Conservation (phyloP, 768 basidiomycete species). For the Epithele typhae region DNA sequence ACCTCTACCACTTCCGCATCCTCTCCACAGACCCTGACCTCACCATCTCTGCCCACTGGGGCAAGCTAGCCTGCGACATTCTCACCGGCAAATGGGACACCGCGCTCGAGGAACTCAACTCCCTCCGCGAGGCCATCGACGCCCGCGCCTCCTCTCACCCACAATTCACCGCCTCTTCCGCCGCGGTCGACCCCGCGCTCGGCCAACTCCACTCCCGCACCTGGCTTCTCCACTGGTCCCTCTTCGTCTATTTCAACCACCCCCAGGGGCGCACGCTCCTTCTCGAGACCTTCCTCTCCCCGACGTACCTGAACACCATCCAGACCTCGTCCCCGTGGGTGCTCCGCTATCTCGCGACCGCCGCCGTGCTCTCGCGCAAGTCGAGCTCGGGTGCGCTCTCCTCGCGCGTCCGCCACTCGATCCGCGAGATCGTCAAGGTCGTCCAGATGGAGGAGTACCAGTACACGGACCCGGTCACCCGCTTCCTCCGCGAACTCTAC, state of each 20-base stretch:
- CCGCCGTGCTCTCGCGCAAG: slow-evolving; percentile 89
- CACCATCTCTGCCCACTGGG: slow-evolving; percentile 97
- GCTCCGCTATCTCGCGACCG: slow-evolving; percentile 88
- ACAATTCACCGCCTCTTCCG: slow-evolving; percentile 27
- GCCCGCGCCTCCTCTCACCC: slow-evolving; percentile 55
- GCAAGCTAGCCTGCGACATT: slow-evolving; percentile 95
- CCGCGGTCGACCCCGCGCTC: slow-evolving; percentile 57
- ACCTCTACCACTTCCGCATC: slow-evolving; percentile 97
- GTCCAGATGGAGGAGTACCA: slow-evolving; percentile 96
- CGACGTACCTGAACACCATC: slow-evolving; percentile 97
- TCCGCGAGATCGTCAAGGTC: slow-evolving; percentile 89
- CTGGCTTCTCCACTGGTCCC: slow-evolving; percentile 96
- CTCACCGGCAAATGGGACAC: slow-evolving; percentile 92
- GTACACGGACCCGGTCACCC: slow-evolving; percentile 89
- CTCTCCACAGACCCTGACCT: slow-evolving; percentile 91
- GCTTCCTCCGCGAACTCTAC: slow-evolving; percentile 91
- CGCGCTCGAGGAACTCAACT: slow-evolving; percentile 93
- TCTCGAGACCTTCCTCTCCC: slow-evolving; percentile 94
- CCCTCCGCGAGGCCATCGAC: slow-evolving; percentile 90
- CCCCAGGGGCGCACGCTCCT: slow-evolving; percentile 85
- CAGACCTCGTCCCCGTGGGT: slow-evolving; percentile 95
- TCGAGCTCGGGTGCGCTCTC: slow-evolving; percentile 54
- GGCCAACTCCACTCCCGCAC: slow-evolving; percentile 90
- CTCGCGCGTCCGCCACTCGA: slow-evolving; percentile 79
- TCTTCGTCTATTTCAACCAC: slow-evolving; percentile 99